Evolutionary conservation across 2,329 filamentous ascomycete species (phyloP).

Genomic region (Lasiodiplodia hormozganensis): DNA sequence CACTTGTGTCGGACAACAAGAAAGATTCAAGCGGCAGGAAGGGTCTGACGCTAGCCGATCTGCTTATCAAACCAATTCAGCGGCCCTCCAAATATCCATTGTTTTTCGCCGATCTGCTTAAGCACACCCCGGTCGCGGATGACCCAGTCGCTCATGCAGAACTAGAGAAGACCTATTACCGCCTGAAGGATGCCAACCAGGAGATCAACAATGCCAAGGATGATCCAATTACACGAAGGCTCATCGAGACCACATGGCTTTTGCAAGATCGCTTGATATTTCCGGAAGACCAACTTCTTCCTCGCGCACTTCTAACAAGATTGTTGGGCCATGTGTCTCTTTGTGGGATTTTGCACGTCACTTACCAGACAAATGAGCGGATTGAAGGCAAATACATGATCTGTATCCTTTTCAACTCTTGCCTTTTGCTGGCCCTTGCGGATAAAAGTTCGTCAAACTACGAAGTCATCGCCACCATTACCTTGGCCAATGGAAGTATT

Average conservation of each 20-base stretch:
- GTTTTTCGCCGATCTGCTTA: conserved; percentile 82
- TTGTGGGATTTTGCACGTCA: conserved; percentile 83
- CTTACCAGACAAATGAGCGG: conserved; percentile 74
- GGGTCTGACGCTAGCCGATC: conserved; percentile 80
- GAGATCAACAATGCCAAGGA: conserved; percentile 87
- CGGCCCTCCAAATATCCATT: conserved; percentile 90
- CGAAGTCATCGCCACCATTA: conserved; percentile 75
- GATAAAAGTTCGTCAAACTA: conserved; percentile 72
- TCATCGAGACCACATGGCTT: conserved; percentile 82
- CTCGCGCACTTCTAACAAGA: conserved; percentile 62
- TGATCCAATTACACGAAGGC: conserved; percentile 71
- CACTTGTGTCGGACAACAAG: conserved; percentile 73
- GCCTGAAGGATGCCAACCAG: conserved; percentile 75
- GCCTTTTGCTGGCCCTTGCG: conserved; percentile 76
- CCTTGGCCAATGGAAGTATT: conserved; percentile 68
- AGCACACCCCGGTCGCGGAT: conserved; percentile 81
- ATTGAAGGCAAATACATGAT: conserved; percentile 83
- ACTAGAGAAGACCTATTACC: conserved; percentile 74
- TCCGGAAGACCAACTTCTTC: conserved; percentile 59
- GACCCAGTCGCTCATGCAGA: conserved; percentile 84
- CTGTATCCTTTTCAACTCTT: conserved; percentile 81
- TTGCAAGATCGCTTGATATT: conserved; percentile 84
- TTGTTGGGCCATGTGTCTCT: conserved; percentile 80
- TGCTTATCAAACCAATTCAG: conserved; percentile 96
- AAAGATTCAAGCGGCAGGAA: conserved; percentile 71